Evolutionary conservation across 2,329 filamentous ascomycete species (phyloP), one percentile per base, ranked within the genome.

Genomic region (Spiromastix sp.): DNA sequence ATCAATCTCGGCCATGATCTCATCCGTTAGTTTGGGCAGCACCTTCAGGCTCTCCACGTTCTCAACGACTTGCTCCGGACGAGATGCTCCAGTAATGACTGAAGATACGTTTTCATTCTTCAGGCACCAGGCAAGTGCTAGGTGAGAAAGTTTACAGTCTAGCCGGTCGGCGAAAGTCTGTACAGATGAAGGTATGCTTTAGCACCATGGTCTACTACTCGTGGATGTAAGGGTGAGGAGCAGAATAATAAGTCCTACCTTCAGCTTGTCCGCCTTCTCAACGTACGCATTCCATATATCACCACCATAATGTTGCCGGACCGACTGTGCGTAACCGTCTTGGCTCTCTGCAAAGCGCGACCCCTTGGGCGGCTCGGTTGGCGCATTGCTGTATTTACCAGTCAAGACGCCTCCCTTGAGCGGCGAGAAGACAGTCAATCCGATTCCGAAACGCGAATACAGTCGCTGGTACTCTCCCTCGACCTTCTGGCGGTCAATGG

Each of bases 321-420:
- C 56, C 4, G 49, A 43, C 35, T 66, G 61, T 43, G 78, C 68
- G 50, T 71, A 81, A 36, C 68, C 64, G 38, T 79, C 69, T 28
- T 70, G 63, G 30, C 67, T 67, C 45, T 67, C 67, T 9, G 68
- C 69, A 35, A 79, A 66, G 18, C 78, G 64, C n/a, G 71, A 75
- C 42, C 70, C 70, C 3, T 68, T 59, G 2, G 76, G 74, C 26
- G 48, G 47, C 30, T 42, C 28, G 10, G 41, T 40, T n/a, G 79
- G 70, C 18, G 72, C 73, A 45, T 78, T 61, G 49, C 74, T 77
- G 57, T 82, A 82, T 57, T 81, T 82, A 22, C 78, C 78, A 2
- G 74, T 76, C 40, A 82, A 59, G 41, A 81, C 66, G 6, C 79
- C 78, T 40, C 61, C 60, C 42, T 71, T 69, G 26, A 83, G 57